phyloP scores from a whole-genome alignment of 768 basidiomycete genomes.

The Boletellus emodensis region DNA sequence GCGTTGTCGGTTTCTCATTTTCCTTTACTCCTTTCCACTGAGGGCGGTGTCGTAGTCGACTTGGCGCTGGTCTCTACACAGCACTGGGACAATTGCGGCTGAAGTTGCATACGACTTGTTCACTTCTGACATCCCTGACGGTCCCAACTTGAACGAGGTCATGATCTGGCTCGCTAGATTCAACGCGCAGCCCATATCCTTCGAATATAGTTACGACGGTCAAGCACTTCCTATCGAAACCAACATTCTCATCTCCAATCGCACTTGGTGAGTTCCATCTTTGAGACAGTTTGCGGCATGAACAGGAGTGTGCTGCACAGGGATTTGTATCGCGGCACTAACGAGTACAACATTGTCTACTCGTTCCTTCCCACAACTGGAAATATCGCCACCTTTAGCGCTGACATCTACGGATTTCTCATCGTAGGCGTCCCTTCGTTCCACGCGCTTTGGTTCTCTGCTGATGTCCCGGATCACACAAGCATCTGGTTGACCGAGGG shows the following conservation, averaged over 20 bases:
- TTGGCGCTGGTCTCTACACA: conserved; percentile 55
- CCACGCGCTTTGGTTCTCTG: not conserved
- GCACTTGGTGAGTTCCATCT: conserved; percentile 40
- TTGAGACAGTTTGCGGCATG: not conserved
- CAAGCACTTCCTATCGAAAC: conserved; percentile 41
- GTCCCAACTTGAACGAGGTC: conserved; percentile 43
- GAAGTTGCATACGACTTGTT: conserved; percentile 65
- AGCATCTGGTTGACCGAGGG: conserved; percentile 51
- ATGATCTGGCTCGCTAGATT: conserved; percentile 66
- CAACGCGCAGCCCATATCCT: conserved; percentile 57
- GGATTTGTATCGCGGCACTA: conserved; percentile 53
- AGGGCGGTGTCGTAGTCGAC: conserved; percentile 33
- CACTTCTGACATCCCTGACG: conserved; percentile 49
- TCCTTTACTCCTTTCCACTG: not conserved
- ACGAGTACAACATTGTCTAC: conserved; percentile 50
- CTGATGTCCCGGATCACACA: not conserved
- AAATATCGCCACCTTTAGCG: conserved; percentile 45
- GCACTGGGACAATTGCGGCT: conserved; percentile 41
- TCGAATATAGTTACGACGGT: conserved; percentile 42
- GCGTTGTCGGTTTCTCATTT: conserved; percentile 11
- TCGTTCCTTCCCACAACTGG: conserved; percentile 43
- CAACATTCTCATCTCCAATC: conserved; percentile 43
- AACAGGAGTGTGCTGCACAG: conserved; percentile 24
- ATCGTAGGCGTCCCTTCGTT: conserved; percentile 28
- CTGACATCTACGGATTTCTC: conserved; percentile 52